phyloP scores from a whole-genome alignment of 768 basidiomycete species.

The Asterophora parasitica region DNA sequence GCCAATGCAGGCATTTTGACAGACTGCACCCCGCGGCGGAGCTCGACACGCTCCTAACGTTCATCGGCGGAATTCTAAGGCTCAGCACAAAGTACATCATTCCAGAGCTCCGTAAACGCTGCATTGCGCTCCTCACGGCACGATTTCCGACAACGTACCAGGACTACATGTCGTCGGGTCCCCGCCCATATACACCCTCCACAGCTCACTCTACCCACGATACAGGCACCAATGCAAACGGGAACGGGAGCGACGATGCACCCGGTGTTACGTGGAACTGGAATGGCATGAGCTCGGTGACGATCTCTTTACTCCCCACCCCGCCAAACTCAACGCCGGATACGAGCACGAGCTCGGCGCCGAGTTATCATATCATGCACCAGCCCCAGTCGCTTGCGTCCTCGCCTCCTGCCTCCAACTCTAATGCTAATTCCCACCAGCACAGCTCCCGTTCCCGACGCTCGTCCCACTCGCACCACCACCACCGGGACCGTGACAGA shows the following conservation, averaged over 20 bases:
- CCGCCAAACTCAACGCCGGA: not conserved
- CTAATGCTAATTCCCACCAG: not conserved
- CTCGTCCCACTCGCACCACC: constrained; percentile 1
- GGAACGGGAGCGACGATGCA: not conserved
- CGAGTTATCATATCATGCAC: not conserved
- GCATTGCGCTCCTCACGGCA: constrained; percentile 41
- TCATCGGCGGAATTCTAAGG: constrained; percentile 51
- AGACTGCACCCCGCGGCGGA: constrained; percentile 29
- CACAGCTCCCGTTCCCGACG: constrained; percentile 1
- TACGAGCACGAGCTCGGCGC: no score
- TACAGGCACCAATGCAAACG: no score
- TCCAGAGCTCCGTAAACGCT: constrained; percentile 45
- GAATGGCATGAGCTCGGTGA: constrained; percentile 4
- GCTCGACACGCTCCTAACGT: constrained; percentile 39
- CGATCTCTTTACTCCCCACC: constrained; percentile 1
- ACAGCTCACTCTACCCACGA: not conserved
- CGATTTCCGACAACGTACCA: constrained; percentile 36
- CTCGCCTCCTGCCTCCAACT: no score
- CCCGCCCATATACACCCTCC: constrained; percentile 7
- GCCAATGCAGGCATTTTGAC: constrained; percentile 36
- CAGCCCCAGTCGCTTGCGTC: not conserved
- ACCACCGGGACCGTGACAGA: not conserved
- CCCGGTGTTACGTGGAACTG: not conserved
- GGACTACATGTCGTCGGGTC: constrained; percentile 28
- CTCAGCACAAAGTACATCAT: constrained; percentile 63